Evolutionary conservation across 73 alveolate genomes (phyloP).

Genomic region (Uronychia binucleata): DNA sequence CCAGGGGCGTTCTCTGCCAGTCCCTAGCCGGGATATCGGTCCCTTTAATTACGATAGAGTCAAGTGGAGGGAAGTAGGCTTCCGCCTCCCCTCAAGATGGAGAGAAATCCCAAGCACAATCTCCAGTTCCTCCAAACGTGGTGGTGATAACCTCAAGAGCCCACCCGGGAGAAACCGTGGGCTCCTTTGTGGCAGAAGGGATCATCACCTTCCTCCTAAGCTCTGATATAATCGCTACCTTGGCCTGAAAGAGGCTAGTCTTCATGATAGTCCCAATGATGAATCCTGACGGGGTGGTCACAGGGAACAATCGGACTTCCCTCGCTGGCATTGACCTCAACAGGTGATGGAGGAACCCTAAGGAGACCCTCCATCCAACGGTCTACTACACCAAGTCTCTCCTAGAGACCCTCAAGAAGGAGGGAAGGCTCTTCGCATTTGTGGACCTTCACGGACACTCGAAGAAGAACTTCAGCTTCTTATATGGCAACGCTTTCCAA

Average conservation of each 20-base stretch:
- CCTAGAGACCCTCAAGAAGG: conserved; percentile 47
- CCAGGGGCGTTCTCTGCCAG: no score
- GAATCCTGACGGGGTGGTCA: conserved; percentile 70
- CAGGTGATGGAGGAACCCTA: conserved; percentile 66
- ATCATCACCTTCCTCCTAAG: not conserved
- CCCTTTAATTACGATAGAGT: not conserved
- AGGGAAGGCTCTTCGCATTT: conserved; percentile 54
- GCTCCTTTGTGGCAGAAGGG: conserved; percentile 43
- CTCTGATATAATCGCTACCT: not conserved
- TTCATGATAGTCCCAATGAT: conserved; percentile 60
- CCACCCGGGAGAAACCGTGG: conserved; percentile 90
- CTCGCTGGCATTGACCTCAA: conserved; percentile 68
- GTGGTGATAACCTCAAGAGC: conserved; percentile 71
- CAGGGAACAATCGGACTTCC: conserved; percentile 68
- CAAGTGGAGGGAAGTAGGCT: no score
- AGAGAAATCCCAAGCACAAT: no score
- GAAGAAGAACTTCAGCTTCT: not conserved
- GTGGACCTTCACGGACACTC: conserved; percentile 64
- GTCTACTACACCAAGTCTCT: no score
- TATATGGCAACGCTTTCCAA: not conserved
- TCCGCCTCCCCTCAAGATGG: no score
- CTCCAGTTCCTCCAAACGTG: conserved; percentile 20
- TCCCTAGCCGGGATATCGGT: not conserved
- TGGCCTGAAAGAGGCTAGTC: not conserved
- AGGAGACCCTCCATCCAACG: not conserved